Base-by-base conservation (phyloP, 306 rosid genomes). In the Acacia crassicarpa region DNA sequence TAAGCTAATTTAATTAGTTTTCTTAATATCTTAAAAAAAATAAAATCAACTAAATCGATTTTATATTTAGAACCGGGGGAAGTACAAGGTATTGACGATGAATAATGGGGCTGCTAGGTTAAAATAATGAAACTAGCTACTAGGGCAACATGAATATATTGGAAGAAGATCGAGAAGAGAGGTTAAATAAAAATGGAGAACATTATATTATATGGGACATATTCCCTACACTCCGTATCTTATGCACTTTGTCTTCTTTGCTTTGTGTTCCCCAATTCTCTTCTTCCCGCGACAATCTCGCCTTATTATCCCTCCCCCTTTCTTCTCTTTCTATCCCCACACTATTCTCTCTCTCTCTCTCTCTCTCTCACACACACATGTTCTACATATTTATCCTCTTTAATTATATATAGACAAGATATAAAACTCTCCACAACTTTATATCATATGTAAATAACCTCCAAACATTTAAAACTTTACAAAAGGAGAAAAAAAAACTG, bases 31-130 rank as follows among this genome's bases (percentile, higher is more conserved):
- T 30, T 30, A 5, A 0, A 38, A 38, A 38, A n/a, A n/a, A n/a
- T n/a, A n/a, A n/a, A 6, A 1, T 38, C 41, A 38, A 38, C 1
- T 6, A 0, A n/a, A n/a, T n/a, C n/a, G 0, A 5, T 38, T 0
- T 38, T 6, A 38, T 38, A 38, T 38, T 38, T 38, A 6, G 8
- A 0, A 38, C 1, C 0, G 1, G 0, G 6, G 1, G 1, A 6
- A 38, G 14, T 44, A 44, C 10, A 17, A 5, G 5, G 22, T 51
- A 51, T 51, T 51, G 58, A 51, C 5, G 20, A 16, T 49, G 19
- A 16, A 49, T 49, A 49, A 49, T 16, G 56, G 3, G 56, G 56
- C 17, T 5, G 58, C 8, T 51, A 17, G 22, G 58, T 51, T 51
- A 51, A 51, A 17, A 51, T 51, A 51, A 51, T 17, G 58, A 49